These are phyloP conservation scores for Globisporangium sylvaticum DNA, from an alignment of 352 stramenopile genomes.

Conservation along the genomic window DNA sequence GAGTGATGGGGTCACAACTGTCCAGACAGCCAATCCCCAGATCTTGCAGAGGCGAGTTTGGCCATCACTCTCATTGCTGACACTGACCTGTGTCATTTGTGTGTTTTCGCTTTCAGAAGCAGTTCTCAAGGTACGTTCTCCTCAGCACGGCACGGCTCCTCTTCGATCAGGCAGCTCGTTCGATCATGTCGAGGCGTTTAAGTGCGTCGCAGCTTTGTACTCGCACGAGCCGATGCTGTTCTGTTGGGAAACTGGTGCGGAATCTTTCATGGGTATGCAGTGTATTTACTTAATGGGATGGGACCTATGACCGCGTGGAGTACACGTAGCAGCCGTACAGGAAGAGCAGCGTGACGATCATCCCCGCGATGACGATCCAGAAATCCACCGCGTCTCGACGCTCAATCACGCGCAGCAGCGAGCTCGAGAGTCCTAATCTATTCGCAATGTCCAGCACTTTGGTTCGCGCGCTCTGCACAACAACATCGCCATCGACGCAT, in stretches of 20 bases:
- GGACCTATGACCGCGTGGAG: constrained; percentile 13
- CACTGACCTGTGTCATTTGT: neutral
- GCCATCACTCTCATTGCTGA: neutral
- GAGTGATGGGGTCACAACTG: neutral
- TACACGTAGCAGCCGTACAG: constrained; percentile 75
- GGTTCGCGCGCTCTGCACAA: constrained; percentile 55
- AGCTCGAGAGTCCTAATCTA: constrained; percentile 76
- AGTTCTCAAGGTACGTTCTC: neutral
- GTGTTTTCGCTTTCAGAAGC: neutral
- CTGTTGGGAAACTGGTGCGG: too few relatives aligned
- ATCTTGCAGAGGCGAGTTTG: neutral
- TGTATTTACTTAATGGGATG: neutral
- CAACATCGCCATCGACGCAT: constrained; percentile 11
- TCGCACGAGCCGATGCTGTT: too few relatives aligned
- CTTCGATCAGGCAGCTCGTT: too few relatives aligned
- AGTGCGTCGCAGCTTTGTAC: too few relatives aligned
- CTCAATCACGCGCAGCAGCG: constrained; percentile 79
- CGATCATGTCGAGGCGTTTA: too few relatives aligned
- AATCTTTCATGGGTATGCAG: neutral
- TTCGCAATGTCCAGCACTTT: constrained; percentile 85
- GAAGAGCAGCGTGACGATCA: constrained; percentile 80
- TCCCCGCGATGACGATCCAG: constrained; percentile 81
- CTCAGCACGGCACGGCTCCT: too few relatives aligned
- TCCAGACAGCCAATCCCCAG: neutral
- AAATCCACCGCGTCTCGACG: constrained; percentile 77